A percentile compares a stretch with the other conserved stretches of the same genome.
phyloP scores from a whole-genome alignment of 768 basidiomycete species.

The Hypholoma sublateritium region DNA sequence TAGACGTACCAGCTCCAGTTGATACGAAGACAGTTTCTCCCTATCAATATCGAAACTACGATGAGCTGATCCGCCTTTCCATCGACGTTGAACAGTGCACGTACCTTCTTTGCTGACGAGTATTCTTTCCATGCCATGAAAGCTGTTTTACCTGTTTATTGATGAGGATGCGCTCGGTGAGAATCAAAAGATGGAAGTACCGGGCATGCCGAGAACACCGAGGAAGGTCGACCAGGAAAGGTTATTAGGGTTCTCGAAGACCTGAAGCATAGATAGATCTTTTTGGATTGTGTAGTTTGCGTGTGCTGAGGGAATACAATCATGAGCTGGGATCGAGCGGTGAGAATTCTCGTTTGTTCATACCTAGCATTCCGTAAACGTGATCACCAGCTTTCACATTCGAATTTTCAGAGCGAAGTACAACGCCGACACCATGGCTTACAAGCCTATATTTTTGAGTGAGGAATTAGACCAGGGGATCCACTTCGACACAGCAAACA shows the following conservation, averaged over 20 bases:
- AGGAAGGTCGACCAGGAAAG: constrained; percentile 48
- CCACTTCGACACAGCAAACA: too few relatives aligned
- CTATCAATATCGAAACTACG: constrained; percentile 13
- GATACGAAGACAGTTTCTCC: constrained; percentile 42
- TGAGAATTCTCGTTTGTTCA: constrained; percentile 5
- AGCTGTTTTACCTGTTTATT: constrained; percentile 32
- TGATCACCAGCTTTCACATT: constrained; percentile 37
- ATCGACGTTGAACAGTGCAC: neutral
- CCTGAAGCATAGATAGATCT: constrained; percentile 15
- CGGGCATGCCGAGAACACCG: constrained; percentile 51
- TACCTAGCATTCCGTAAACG: constrained; percentile 34
- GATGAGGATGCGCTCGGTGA: neutral
- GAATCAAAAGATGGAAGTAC: neutral
- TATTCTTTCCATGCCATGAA: constrained; percentile 39
- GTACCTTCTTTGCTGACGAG: constrained; percentile 34
- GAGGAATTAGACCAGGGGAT: too few relatives aligned
- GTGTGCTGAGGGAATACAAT: constrained; percentile 25
- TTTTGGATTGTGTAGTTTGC: constrained; percentile 36
- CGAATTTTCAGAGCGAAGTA: constrained; percentile 38
- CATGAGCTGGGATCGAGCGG: neutral
- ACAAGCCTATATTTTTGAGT: too few relatives aligned
- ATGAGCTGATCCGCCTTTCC: neutral
- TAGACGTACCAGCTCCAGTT: constrained; percentile 33
- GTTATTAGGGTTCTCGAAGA: constrained; percentile 39
- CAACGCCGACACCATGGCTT: constrained; percentile 41